Base-by-base conservation (phyloP, 1,139 yeast genomes). In the Yamadazyma oceani region DNA sequence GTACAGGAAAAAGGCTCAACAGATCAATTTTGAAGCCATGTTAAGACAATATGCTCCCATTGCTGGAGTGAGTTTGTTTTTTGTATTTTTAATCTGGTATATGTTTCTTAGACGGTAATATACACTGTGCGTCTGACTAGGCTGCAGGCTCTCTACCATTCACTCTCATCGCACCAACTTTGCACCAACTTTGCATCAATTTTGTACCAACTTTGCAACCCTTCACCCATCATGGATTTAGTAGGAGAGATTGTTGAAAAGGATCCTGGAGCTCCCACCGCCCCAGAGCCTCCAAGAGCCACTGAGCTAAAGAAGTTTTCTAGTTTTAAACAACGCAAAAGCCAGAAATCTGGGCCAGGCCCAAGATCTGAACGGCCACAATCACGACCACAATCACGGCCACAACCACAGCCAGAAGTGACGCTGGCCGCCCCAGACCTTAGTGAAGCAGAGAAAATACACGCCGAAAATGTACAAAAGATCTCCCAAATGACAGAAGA, bases 41-140 rank as follows among this genome's bases (percentile, higher is more conserved):
- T 68, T 92, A 42, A 78, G 89, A 52, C 96, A 92, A 62, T 92
- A 92, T 57, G 85, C 89, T 4, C 97, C 97, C 2, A 72, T 90
- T 31, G 85, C 76, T 12, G 85, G 90, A 3, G 73, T 83, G 16
- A 82, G 82, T 1, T 66, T 92, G 35, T 62, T 92, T 35, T 68
- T 89, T 46, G 80, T 92, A 29, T 85, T 92, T 53, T 60, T 92
- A 40, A 64, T 92, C 34, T 92, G 95, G 85, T 90, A 88, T 76
- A 70, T 85, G 60, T 80, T 87, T 53, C 64, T 86, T 30, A 53
- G 61, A 21, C 14, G 30, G 30, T 27, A 27, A 16, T 19, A 19
- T 19, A 19, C 21, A 8, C 8, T 19, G 21, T 6, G 21, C 5
- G 21, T 6, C 8, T 19, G 8, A 19, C 5, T 5, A 19, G 21